A percentile compares a stretch with the other conserved stretches of the same genome.
These are phyloP conservation scores for Blastocystis sp. DNA, from an alignment of 352 stramenopile species.

Conservation along the genomic window DNA sequence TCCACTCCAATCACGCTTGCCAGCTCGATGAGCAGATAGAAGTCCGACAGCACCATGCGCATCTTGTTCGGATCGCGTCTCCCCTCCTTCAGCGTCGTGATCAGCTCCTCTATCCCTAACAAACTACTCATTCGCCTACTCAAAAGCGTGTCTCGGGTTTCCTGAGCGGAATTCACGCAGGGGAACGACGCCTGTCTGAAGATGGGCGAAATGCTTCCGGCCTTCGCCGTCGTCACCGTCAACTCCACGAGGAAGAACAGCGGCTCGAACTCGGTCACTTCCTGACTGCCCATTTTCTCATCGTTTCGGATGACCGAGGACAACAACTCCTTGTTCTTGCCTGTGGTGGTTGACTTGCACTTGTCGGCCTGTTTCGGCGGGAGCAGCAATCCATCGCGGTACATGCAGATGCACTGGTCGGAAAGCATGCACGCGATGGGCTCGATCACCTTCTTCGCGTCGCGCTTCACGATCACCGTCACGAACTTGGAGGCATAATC, in stretches of 20 bases:
- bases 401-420: conserved; percentile 70
- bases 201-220: not conserved
- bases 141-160: conserved; percentile 38
- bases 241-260: conserved; percentile 67
- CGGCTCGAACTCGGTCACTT: conserved; percentile 58
- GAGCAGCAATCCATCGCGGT: conserved; percentile 53
- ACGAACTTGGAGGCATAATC: conserved; percentile 64
- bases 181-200: conserved; percentile 12
- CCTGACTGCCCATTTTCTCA: conserved; percentile 54
- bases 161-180: conserved; percentile 1
- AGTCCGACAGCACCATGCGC: conserved; percentile 22
- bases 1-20: conserved; percentile 27
- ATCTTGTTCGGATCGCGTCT: not conserved
- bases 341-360: not conserved
- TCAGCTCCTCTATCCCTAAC: conserved; percentile 28
- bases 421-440: conserved; percentile 55
- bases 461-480: conserved; percentile 11
- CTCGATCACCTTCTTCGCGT: conserved; percentile 36
- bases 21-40: conserved; percentile 56
- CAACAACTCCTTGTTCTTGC: not conserved
- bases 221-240: conserved; percentile 25
- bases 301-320: conserved; percentile 64
- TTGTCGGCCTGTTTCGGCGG: not conserved
- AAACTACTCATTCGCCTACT: not conserved
- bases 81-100: conserved; percentile 6